Conservation (phyloP, 257 asterid species). For the Solanum appendiculatum region DNA sequence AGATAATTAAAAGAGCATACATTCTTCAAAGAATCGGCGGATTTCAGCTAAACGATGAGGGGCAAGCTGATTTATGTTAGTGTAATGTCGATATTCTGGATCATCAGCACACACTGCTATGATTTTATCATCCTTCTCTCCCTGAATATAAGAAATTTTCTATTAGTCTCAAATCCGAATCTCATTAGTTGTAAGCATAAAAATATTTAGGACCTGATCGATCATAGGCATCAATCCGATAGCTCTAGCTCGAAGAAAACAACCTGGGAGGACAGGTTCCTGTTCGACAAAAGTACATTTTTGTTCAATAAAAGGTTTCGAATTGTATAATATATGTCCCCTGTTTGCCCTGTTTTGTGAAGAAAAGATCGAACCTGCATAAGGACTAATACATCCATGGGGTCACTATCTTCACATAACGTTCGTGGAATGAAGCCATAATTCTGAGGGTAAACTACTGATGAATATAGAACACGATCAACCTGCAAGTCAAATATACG, state of each 20-base stretch:
- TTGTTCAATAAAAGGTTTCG: neutral
- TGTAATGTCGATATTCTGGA: neutral
- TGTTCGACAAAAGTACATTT: neutral
- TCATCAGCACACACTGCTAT: neutral
- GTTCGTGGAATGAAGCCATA: neutral
- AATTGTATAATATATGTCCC: neutral
- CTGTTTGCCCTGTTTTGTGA: neutral
- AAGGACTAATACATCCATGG: neutral
- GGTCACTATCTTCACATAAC: neutral
- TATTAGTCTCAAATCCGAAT: neutral
- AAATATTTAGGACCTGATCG: neutral
- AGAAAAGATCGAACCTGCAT: neutral
- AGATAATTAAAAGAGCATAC: neutral
- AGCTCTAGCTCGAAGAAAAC: conserved; percentile 1
- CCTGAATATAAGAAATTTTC: neutral
- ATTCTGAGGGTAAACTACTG: neutral
- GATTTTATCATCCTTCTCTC: neutral
- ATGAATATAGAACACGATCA: neutral
- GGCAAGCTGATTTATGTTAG: neutral
- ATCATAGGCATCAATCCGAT: neutral
- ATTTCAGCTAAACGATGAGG: neutral
- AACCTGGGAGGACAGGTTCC: neutral
- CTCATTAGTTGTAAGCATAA: neutral
- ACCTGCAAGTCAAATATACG: neutral
- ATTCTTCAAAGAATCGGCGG: neutral